phyloP scores from a whole-genome alignment of 305 asterid species.

The Plantago coronopus region DNA sequence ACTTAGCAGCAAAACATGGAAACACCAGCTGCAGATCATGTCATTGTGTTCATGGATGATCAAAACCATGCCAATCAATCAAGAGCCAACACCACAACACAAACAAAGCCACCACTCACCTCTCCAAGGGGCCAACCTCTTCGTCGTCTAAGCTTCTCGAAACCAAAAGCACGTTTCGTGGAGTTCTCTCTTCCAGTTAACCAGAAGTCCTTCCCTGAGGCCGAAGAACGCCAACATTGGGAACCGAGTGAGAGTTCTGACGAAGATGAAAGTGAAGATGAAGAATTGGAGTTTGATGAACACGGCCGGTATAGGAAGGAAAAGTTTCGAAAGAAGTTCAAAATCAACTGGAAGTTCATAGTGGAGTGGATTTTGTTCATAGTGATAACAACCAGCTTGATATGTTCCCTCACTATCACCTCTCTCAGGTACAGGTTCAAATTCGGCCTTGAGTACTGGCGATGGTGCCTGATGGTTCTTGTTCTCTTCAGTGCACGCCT shows the following conservation, averaged over 20 bases:
- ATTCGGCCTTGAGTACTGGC: conserved; percentile 48
- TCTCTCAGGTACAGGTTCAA: conserved; percentile 25
- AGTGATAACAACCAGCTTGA: conserved; percentile 32
- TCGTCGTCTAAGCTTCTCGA: conserved; percentile 48
- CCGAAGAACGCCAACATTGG: background rate
- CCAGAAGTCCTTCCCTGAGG: conserved; percentile 23
- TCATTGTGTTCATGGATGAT: conserved; percentile 30
- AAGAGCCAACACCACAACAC: conserved; percentile 1
- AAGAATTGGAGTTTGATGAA: conserved; percentile 21
- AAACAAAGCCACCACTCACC: conserved; percentile 26
- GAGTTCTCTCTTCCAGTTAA: conserved; percentile 32
- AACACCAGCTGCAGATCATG: conserved; percentile 33
- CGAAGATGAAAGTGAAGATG: conserved; percentile 24
- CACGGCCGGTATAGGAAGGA: conserved; percentile 21
- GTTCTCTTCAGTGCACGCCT: conserved; percentile 55
- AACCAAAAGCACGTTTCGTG: conserved; percentile 47
- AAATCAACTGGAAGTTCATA: conserved; percentile 25
- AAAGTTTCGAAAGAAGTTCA: conserved; percentile 17
- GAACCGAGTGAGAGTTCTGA: conserved; percentile 26
- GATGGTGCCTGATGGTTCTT: conserved; percentile 47
- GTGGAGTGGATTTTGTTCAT: conserved; percentile 41
- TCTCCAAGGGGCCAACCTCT: conserved; percentile 24
- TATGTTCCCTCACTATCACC: conserved; percentile 39
- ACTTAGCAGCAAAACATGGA: conserved; percentile 27
- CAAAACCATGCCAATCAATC: conserved; percentile 16